Percentiles rank a stretch among this genome's conserved stretches.
Conservation (phyloP, 2,329 filamentous ascomycete genomes). For the Arthrobotrys conoides region DNA sequence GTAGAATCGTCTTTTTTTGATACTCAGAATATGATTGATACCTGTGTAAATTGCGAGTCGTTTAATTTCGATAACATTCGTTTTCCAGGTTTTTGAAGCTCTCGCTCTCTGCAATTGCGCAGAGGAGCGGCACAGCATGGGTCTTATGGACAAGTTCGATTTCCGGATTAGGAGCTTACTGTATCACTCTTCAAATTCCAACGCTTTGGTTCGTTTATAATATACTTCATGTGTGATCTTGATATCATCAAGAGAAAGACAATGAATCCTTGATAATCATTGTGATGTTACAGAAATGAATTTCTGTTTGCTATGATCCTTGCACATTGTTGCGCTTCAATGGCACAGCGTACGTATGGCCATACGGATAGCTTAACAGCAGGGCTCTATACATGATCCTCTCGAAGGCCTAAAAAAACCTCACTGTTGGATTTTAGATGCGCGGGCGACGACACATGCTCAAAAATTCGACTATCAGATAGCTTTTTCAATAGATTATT, state of each 20-base stretch:
- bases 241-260: neutral
- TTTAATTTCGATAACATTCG: neutral
- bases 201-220: neutral
- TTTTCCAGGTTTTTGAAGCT: neutral
- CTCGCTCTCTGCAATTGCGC: no score
- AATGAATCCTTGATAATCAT: neutral
- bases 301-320: neutral
- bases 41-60: neutral
- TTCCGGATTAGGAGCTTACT: constrained; percentile 5
- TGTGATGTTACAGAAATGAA: neutral
- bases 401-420: neutral
- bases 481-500: neutral
- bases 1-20: neutral
- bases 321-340: neutral
- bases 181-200: neutral
- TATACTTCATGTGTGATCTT: neutral
- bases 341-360: neutral
- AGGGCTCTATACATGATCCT: neutral
- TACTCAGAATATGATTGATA: neutral
- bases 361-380: neutral
- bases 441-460: neutral
- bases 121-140: constrained; percentile 2
- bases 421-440: neutral
- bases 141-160: constrained; percentile 4
- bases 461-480: neutral